These are phyloP conservation scores for Sporobolomyces pararoseus DNA, from an alignment of 768 basidiomycete species.

Conservation along the genomic window DNA sequence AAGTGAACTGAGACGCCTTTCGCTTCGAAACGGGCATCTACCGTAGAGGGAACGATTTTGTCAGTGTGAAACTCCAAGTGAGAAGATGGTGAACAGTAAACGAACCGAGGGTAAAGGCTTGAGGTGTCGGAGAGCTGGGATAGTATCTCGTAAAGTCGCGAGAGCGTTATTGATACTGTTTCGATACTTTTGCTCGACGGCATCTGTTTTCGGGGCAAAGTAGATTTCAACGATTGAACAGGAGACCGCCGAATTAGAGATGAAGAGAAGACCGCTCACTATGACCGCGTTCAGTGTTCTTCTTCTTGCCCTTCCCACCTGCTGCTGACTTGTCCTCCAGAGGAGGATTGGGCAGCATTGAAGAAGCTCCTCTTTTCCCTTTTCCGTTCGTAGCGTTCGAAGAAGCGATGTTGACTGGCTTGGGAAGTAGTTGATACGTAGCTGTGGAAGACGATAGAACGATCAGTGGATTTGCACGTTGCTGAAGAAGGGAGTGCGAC, in stretches of 20 bases:
- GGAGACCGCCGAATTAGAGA: too few relatives aligned
- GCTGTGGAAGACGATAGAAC: neutral
- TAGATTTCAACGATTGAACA: too few relatives aligned
- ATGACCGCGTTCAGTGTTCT: constrained; percentile 27
- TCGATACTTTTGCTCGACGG: constrained; percentile 43
- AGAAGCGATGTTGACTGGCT: neutral
- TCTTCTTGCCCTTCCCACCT: constrained; percentile 25
- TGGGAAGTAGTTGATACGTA: constrained; percentile 15
- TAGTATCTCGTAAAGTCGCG: constrained; percentile 40
- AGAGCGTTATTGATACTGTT: constrained; percentile 44
- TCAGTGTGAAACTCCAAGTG: neutral
- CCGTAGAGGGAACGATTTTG: neutral
- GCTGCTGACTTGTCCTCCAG: constrained; percentile 10
- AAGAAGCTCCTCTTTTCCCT: constrained; percentile 4
- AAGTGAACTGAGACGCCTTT: constrained; percentile 43
- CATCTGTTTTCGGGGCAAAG: constrained; percentile 19
- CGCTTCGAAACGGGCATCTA: constrained; percentile 39
- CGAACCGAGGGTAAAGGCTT: constrained; percentile 40
- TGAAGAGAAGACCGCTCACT: constrained; percentile 15
- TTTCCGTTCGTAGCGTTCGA: neutral
- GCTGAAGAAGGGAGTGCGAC: too few relatives aligned
- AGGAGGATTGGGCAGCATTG: neutral
- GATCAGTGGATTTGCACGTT: too few relatives aligned
- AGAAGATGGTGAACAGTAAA: neutral
- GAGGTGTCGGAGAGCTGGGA: constrained; percentile 43